Evolutionary conservation across 768 basidiomycete genomes (phyloP), one percentile per base, ranked within the genome.

Genomic region (Mycena haematopus): DNA sequence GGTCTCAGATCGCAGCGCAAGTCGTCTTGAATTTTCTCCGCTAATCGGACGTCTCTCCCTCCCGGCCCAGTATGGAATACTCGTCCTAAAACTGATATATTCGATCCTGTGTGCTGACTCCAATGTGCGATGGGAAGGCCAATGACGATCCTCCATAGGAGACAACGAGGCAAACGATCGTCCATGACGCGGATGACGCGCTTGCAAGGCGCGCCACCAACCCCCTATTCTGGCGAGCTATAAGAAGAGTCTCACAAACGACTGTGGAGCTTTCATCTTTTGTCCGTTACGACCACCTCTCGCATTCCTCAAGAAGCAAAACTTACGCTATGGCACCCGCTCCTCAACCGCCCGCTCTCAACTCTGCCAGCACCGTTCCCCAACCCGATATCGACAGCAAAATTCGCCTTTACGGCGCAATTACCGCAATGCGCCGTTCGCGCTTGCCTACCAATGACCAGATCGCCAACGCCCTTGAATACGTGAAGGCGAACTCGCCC

Each of bases 371-470:
- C 49, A 8, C 58, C 10, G 14, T 29, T 7, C 44, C 58, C 21
- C 53, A 60, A 6, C 53, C 56, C 33, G 53, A 59, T 22, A 31
- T 67, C 40, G 59, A 67, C 29, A 27, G 45, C 36, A 67, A 88
- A 86, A 81, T 96, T 57, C 86, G 86, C 55, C 77, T 96, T 46
- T 96, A 89, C 71, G 92, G 90, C 67, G 86, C 91, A 57, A 81
- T 97, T 63, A 79, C 90, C 67, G 95, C 94, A 0, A 86, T 97
- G 71, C 84, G 91, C 50, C 80, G 87, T 53, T 92, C 91, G 24
- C 87, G 88, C 59, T 79, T 92, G 72, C 95, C 93, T 9, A 81
- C 89, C 58, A 95, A 95, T 77, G 69, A 74, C 13, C 95, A 97
- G 75, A 90, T 96, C 68, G 88, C 93, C 76, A 69, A 80, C 21